These are phyloP conservation scores for Saccharomyces hybrid DNA, from an alignment of 1,139 yeast genomes.

Conservation along the genomic window DNA sequence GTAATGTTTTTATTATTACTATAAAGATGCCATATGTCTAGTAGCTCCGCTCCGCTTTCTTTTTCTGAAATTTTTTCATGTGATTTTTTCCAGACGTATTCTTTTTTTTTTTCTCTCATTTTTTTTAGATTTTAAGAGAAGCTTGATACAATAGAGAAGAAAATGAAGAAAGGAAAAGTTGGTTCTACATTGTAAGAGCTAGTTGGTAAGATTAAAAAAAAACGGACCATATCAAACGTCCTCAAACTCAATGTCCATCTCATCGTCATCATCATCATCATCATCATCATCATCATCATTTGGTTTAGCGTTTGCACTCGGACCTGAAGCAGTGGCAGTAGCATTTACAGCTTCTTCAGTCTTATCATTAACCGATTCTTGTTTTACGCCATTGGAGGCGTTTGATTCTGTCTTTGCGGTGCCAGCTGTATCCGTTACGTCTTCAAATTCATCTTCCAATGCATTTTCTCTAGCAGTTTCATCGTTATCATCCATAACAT, in stretches of 20 bases:
- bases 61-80: not conserved
- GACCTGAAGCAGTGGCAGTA: not conserved
- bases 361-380: slow-evolving; percentile 16
- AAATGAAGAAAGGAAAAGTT: not conserved
- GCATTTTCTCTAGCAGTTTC: slow-evolving; percentile 45
- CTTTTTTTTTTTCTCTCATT: not conserved
- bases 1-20: not conserved
- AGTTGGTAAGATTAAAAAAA: not conserved
- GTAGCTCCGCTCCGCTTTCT: not conserved
- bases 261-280: slow-evolving; percentile 25
- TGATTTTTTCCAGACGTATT: not conserved
- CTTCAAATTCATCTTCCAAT: slow-evolving; percentile 44
- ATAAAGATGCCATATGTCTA: not conserved
- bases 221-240: slow-evolving; percentile 27
- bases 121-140: not conserved
- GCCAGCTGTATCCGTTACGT: slow-evolving; percentile 11
- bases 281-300: slow-evolving; percentile 26
- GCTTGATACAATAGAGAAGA: not conserved
- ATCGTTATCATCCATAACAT: slow-evolving; percentile 37
- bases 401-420: not conserved
- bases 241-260: slow-evolving; percentile 32
- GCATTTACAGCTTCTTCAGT: slow-evolving; percentile 8
- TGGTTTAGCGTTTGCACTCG: slow-evolving; percentile 39
- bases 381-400: not conserved
- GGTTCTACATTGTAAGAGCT: not conserved